Percentiles rank a stretch among this genome's conserved stretches.
Conservation (phyloP, 2,329 filamentous ascomycete species). For the Delphinella strobiligena region DNA sequence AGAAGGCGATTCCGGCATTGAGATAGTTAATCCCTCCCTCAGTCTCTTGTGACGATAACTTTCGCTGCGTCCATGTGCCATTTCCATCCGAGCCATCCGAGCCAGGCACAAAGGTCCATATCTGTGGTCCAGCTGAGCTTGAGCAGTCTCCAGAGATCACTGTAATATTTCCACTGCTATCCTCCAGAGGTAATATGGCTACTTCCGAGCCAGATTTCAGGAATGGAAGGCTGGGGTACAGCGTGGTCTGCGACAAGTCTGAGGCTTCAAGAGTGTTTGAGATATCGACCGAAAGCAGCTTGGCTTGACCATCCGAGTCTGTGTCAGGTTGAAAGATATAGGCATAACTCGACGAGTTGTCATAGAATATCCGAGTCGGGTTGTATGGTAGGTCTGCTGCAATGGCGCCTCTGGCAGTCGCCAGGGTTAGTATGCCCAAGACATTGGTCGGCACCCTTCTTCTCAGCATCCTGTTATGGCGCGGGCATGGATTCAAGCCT, state of each 20-base stretch:
- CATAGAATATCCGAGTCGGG: slow-evolving; percentile 56
- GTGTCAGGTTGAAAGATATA: slow-evolving; percentile 57
- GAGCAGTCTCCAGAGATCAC: slow-evolving; percentile 66
- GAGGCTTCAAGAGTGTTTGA: slow-evolving; percentile 43
- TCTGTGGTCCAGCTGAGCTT: slow-evolving; percentile 34
- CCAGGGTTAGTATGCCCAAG: slow-evolving; percentile 6
- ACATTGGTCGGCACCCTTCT: slow-evolving; percentile 1
- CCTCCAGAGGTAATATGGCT: slow-evolving; percentile 57
- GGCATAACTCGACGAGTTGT: slow-evolving; percentile 34
- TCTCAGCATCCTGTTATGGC: slow-evolving; percentile 3
- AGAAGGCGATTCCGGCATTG: slow-evolving; percentile 54
- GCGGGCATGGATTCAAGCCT: neutral
- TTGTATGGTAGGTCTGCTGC: slow-evolving; percentile 55
- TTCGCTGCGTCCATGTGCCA: slow-evolving; percentile 43
- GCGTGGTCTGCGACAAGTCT: slow-evolving; percentile 29
- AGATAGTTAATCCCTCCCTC: slow-evolving; percentile 44
- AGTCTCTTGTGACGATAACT: slow-evolving; percentile 17
- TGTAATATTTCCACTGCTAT: slow-evolving; percentile 55
- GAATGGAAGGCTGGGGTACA: slow-evolving; percentile 53
- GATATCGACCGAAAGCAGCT: slow-evolving; percentile 55
- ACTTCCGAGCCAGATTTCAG: slow-evolving; percentile 36
- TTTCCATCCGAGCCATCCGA: slow-evolving; percentile 30
- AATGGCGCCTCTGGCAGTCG: slow-evolving; percentile 7
- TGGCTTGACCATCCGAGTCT: slow-evolving; percentile 30
- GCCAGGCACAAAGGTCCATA: slow-evolving; percentile 57